Base-by-base conservation (phyloP, 257 asterid genomes). In the Scutellaria galericulata region DNA sequence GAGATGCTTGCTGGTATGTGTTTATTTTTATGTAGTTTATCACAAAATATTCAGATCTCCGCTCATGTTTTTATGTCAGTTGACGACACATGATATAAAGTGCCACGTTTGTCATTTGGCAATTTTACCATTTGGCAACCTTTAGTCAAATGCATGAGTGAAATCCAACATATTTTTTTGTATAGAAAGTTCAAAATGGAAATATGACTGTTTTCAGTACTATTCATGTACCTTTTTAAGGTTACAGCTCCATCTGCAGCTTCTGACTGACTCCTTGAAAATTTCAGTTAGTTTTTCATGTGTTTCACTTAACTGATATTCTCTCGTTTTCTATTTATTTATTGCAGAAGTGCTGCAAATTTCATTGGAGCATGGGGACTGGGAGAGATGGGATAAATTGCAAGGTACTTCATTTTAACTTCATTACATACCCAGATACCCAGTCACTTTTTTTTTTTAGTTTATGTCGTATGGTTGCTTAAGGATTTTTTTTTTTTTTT, bases 1-100 rank as follows among this genome's bases (percentile, higher is more conserved):
- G 97, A 90, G 88, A 82, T 82, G 51, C 78, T 95, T 79, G 83
- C 88, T 62, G 99, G 99, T 95, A 78, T 66, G 88, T 46, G 52
- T 57, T 52, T 70, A 37, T 70, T 18, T 24, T 31, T 72, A 11
- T 47, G 64, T 51, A 45, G 58, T 70, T 51, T 66, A 1, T 31
- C 10, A 47, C 10, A 63, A 64, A 35, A 55, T 22, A 35, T 6
- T 5, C 44, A 37, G n/a, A 75, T 52, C 55, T 62, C 37, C 24
- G 69, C 60, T 9, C 18, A 70, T 20, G 56, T 52, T 54, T 44
- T 48, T 56, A 41, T 75, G 74, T 66, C 70, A 53, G 63, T 65
- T 64, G 68, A 56, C 44, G 61, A 9, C 54, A 45, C 64, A 45
- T 45, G 68, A 12, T 46, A 51, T 18, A 41, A 55, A 65, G n/a